Conservation (phyloP, 2,329 filamentous ascomycete species). For the Pestalotiopsis fici region DNA sequence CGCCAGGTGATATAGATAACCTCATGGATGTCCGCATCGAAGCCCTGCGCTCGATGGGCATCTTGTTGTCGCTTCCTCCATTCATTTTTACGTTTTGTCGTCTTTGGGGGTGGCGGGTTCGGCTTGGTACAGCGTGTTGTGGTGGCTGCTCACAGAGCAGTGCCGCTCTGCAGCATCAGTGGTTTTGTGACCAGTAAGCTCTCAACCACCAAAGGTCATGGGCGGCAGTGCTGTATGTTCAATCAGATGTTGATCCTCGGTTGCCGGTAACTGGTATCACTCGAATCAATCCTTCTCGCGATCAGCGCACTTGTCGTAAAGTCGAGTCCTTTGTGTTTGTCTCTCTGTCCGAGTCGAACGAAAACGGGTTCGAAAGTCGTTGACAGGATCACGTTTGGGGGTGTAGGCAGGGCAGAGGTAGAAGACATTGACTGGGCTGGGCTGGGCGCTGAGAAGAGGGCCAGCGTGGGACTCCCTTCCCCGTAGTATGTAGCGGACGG, state of each 20-base stretch:
- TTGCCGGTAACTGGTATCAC: slow-evolving; percentile 3
- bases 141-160: slow-evolving; percentile 15
- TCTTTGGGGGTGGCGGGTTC: not conserved
- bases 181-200: slow-evolving; percentile 22
- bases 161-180: slow-evolving; percentile 27
- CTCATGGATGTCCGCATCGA: slow-evolving; percentile 44
- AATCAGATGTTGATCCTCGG: slow-evolving; percentile 4
- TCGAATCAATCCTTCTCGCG: not conserved
- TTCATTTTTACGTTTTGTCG: slow-evolving; percentile 37
- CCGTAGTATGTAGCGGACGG: not conserved
- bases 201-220: slow-evolving; percentile 24
- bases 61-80: slow-evolving; percentile 34
- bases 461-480: slow-evolving; percentile 8
- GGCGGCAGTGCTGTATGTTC: slow-evolving; percentile 13
- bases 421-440: not conserved
- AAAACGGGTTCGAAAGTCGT: not conserved
- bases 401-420: not conserved
- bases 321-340: not conserved
- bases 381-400: not conserved
- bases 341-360: not conserved
- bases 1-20: slow-evolving; percentile 31
- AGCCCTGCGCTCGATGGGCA: slow-evolving; percentile 41
- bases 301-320: too few relatives aligned
- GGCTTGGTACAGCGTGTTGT: not conserved
- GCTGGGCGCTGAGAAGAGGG: slow-evolving; percentile 5